A percentile compares a stretch with the other conserved stretches of the same genome.
phyloP scores from a whole-genome alignment of 2,329 filamentous ascomycete genomes.

The Lachnellula arida region DNA sequence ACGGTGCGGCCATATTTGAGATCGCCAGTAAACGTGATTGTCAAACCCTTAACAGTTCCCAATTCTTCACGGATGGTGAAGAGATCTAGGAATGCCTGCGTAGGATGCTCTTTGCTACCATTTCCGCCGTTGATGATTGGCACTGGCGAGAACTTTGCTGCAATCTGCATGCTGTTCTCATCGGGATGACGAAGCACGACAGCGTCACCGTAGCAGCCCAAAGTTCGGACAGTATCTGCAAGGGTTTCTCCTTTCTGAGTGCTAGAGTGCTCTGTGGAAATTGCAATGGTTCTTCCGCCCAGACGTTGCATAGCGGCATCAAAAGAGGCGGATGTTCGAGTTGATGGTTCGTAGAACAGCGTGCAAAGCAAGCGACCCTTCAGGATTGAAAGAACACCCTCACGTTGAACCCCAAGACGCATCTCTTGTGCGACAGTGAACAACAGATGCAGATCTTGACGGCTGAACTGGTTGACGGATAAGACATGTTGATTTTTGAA shows the following conservation, averaged over 20 bases:
- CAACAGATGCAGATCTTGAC: slow-evolving; percentile 82
- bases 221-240: slow-evolving; percentile 87
- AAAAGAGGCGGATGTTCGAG: slow-evolving; percentile 90
- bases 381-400: slow-evolving; percentile 82
- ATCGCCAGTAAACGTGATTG: slow-evolving; percentile 93
- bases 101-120: slow-evolving; percentile 92
- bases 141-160: slow-evolving; percentile 81
- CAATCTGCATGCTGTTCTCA: slow-evolving; percentile 72
- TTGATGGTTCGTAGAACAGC: slow-evolving; percentile 97
- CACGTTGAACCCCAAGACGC: slow-evolving; percentile 88
- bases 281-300: slow-evolving; percentile 77
- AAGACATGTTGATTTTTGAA: slow-evolving; percentile 90
- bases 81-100: slow-evolving; percentile 93
- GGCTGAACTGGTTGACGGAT: slow-evolving; percentile 85
- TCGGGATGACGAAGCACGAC: slow-evolving; percentile 93
- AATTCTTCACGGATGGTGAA: slow-evolving; percentile 98
- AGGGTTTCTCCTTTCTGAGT: slow-evolving; percentile 92
- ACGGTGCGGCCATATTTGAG: slow-evolving; percentile 90
- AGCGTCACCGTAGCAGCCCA: slow-evolving; percentile 91
- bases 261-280: slow-evolving; percentile 79
- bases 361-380: slow-evolving; percentile 83
- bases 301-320: slow-evolving; percentile 98
- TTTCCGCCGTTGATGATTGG: slow-evolving; percentile 98
- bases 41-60: slow-evolving; percentile 90
- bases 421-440: slow-evolving; percentile 98